These are phyloP conservation scores for Acanthamoeba polyphaga DNA, from an alignment of 208 protist species.

Conservation along the genomic window DNA sequence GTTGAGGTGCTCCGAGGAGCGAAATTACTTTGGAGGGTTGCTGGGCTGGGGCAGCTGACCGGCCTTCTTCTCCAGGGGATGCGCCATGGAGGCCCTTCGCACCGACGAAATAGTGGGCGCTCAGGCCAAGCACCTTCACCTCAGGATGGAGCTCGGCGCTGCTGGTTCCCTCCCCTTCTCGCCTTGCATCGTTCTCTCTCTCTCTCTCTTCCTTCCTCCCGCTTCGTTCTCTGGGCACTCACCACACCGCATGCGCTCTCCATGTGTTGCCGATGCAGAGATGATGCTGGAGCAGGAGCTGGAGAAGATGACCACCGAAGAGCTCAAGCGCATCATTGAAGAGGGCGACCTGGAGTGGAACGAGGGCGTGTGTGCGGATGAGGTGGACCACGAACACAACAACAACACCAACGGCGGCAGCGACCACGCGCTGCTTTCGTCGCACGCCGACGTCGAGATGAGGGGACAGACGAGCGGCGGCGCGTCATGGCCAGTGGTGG, in stretches of 20 bases:
- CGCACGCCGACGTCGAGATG: neutral
- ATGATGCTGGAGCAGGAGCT: conserved; percentile 66
- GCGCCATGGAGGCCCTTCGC: conserved; percentile 8
- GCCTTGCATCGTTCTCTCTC: neutral
- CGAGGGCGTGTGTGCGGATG: neutral
- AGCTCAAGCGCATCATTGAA: conserved; percentile 53
- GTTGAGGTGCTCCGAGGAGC: no score
- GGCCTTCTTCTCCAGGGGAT: neutral
- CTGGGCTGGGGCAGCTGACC: no score
- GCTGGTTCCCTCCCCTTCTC: neutral
- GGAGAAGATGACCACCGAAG: conserved; percentile 58
- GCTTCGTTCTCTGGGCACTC: no score
- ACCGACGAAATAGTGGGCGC: neutral
- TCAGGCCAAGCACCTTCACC: conserved; percentile 8
- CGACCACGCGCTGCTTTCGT: neutral
- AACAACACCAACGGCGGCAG: neutral
- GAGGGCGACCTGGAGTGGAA: conserved; percentile 32
- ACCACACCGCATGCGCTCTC: no score
- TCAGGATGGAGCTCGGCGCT: conserved; percentile 17
- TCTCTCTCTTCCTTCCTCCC: neutral
- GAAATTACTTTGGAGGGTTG: no score
- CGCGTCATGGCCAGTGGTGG: neutral
- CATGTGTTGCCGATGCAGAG: neutral
- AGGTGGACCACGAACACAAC: neutral
- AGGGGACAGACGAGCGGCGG: neutral